Base-by-base conservation (phyloP, 176 grass and related monocot species). In the Carex kokanica region DNA sequence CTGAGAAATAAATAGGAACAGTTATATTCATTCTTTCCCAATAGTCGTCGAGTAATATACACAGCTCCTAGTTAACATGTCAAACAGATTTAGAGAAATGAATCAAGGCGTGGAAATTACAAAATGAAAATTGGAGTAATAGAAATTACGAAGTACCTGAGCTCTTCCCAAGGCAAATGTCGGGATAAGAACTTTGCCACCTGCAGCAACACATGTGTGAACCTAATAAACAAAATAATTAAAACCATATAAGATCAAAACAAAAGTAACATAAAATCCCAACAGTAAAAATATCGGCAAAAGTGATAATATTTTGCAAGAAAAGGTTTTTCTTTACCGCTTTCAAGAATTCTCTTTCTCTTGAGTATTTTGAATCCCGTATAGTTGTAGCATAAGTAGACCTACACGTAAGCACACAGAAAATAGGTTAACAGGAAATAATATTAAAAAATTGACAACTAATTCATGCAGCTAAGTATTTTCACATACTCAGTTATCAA, bases 81-180 rank as follows among this genome's bases (percentile, higher is more conserved):
- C 55, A 58, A 86, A 8, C 47, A 75, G 0, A 84, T 15, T 74
- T 85, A 49, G 24, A n/a, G n/a, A n/a, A n/a, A n/a, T n/a, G n/a
- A n/a, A n/a, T n/a, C n/a, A n/a, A n/a, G n/a, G n/a, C n/a, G n/a
- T n/a, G n/a, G n/a, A n/a, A n/a, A n/a, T 27, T 27, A 27, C 1
- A 52, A 51, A 66, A 51, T 16, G 51, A 6, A 6, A 27, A 18
- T 67, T 67, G 21, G n/a, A 66, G 3, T 34, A 75, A 73, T 15
- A 41, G 65, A 11, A 57, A 70, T 56, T 13, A 71, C 21, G 5
- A 32, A 43, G 17, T 90, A 98, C 95, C 92, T 93, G 95, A 56
- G 92, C 95, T 93, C 95, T 95, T 87, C 92, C 92, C 69, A 98
- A 86, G 78, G 95, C 95, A 95, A 98, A 98, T 78, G 95, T 93